Evolutionary conservation across 106 monocot species (phyloP), one percentile per base, ranked within the genome.

Genomic region (Xerophyta viscosa): DNA sequence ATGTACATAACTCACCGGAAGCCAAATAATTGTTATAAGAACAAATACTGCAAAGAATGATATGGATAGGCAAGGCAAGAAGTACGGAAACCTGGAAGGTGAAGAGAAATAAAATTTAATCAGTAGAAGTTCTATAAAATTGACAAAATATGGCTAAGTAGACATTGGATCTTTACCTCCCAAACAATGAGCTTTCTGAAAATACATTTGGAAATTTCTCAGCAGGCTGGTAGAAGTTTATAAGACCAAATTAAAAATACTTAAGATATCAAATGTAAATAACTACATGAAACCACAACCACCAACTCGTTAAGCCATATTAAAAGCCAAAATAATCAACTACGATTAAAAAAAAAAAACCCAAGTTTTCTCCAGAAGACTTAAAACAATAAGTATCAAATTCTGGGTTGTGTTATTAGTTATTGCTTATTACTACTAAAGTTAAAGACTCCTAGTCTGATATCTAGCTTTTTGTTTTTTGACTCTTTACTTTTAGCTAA

Each of bases 201-300:
- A 90, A 79, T 48, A 81, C 42, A 52, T 51, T 39, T 27, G 90
- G 90, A 66, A 74, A 90, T 37, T 84, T 84, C 28, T 84, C 74
- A 37, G 90, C 84, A 65, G 90, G 90, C 90, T 89, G 76, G n/a
- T 37, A 56, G 45, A 3, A 56, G 33, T n/a, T 10, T 52, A 15
- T 17, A 29, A 52, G 18, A 17, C n/a, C n/a, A n/a, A 52, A 29
- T 46, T 20, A 46, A 19, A 3, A 2, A 46, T 0, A n/a, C n/a
- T n/a, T n/a, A n/a, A n/a, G n/a, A n/a, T n/a, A n/a, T n/a, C n/a
- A n/a, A n/a, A n/a, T n/a, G n/a, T n/a, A n/a, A n/a, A n/a, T n/a
- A n/a, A n/a, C n/a, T n/a, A n/a, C n/a, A n/a, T n/a, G n/a, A n/a
- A n/a, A n/a, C n/a, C n/a, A n/a, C n/a, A n/a, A n/a, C n/a, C n/a